phyloP scores from a whole-genome alignment of 2,329 filamentous ascomycete genomes.

The Apiospora marii region DNA sequence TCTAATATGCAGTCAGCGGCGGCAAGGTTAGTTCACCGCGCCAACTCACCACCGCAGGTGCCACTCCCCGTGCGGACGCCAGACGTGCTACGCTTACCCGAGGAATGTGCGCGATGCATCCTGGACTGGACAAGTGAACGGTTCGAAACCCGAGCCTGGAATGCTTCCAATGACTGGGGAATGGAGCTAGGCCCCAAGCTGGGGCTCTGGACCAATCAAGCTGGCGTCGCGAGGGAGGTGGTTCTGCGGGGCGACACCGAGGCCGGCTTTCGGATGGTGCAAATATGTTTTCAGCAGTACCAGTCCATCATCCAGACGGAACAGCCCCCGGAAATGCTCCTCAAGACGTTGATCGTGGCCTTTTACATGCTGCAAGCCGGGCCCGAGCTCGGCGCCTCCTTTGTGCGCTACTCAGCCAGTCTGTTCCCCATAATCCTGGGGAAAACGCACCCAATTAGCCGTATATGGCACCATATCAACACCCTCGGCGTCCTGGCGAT shows the following conservation, averaged over 20 bases:
- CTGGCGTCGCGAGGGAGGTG: slow-evolving; percentile 21
- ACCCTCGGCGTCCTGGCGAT: slow-evolving; percentile 5
- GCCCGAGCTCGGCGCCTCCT: slow-evolving; percentile 16
- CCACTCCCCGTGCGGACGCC: slow-evolving; percentile 2
- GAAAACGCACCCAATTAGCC: slow-evolving; percentile 22
- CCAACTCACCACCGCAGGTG: slow-evolving; percentile 10
- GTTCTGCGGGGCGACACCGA: slow-evolving; percentile 23
- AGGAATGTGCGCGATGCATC: slow-evolving; percentile 24
- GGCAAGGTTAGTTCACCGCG: not conserved
- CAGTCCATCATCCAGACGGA: slow-evolving; percentile 11
- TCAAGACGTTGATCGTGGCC: slow-evolving; percentile 23
- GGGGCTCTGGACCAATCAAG: slow-evolving; percentile 22
- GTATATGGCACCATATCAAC: slow-evolving; percentile 22
- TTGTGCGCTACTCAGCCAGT: slow-evolving; percentile 21
- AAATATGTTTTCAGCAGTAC: slow-evolving; percentile 26
- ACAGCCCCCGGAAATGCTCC: slow-evolving; percentile 18
- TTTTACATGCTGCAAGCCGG: slow-evolving; percentile 24
- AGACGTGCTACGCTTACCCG: slow-evolving; percentile 10
- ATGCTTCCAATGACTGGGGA: slow-evolving; percentile 3
- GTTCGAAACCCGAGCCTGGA: slow-evolving; percentile 15
- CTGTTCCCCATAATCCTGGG: slow-evolving; percentile 19
- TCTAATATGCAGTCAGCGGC: not conserved
- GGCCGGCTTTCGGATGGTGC: slow-evolving; percentile 24
- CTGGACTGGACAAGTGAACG: slow-evolving; percentile 22
- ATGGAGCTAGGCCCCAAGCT: not conserved